Conservation (phyloP, 2,329 filamentous ascomycete genomes). For the Cercospora sojina region DNA sequence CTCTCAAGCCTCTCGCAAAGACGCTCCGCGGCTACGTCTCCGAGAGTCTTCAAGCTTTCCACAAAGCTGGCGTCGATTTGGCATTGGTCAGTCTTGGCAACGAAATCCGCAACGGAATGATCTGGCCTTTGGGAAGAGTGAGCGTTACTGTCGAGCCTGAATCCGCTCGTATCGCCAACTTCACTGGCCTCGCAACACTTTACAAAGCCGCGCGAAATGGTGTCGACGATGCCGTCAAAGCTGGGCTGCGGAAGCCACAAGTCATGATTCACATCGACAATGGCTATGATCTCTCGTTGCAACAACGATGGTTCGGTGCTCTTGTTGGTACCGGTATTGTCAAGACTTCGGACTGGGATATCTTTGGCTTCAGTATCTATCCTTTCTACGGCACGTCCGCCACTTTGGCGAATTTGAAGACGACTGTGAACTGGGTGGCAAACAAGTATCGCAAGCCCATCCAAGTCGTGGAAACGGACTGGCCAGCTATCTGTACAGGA, state of each 20-base stretch:
- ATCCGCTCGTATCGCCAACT: constrained; percentile 36
- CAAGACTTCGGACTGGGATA: constrained; percentile 33
- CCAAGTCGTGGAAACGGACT: constrained; percentile 38
- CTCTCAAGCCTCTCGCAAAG: constrained; percentile 33
- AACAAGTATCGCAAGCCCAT: constrained; percentile 36
- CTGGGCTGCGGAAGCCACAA: constrained; percentile 35
- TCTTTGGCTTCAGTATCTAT: constrained; percentile 35
- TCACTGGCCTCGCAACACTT: constrained; percentile 37
- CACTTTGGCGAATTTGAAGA: constrained; percentile 33
- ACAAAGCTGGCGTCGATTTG: constrained; percentile 42
- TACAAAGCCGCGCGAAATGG: constrained; percentile 36
- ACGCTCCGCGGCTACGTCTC: constrained; percentile 40
- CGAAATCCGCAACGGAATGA: constrained; percentile 42
- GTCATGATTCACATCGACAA: constrained; percentile 42
- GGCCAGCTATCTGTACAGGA: constrained; percentile 34
- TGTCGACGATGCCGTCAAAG: constrained; percentile 35
- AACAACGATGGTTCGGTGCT: constrained; percentile 36
- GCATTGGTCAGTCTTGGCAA: constrained; percentile 45
- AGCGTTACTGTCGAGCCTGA: constrained; percentile 40
- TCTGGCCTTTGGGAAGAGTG: constrained; percentile 41
- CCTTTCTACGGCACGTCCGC: constrained; percentile 38
- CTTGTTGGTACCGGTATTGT: constrained; percentile 35
- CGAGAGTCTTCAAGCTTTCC: constrained; percentile 43
- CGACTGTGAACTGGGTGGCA: constrained; percentile 31
- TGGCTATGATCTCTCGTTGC: constrained; percentile 36